A percentile compares a stretch with the other conserved stretches of the same genome.
Evolutionary conservation across 306 rosid genomes (phyloP).

Genomic region (Sophora flavescens): DNA sequence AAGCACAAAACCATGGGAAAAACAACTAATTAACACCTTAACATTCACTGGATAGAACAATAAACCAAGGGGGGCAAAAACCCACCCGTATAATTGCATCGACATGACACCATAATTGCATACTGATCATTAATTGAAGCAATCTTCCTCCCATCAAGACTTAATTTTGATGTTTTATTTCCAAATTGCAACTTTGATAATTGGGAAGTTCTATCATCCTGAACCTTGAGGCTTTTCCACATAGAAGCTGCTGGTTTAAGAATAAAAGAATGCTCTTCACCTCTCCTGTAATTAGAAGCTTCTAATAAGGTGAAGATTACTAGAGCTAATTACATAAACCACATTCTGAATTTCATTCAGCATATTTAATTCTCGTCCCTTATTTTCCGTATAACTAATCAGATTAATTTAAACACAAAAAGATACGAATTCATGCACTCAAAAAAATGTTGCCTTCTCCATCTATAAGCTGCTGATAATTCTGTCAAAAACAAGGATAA

Average conservation of each 20-base stretch:
- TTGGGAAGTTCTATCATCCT: conserved; percentile 62
- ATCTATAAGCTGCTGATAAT: not conserved
- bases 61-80: conserved; percentile 24
- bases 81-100: conserved; percentile 88
- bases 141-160: conserved; percentile 53
- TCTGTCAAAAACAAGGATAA: conserved; percentile 26
- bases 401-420: conserved; percentile 29
- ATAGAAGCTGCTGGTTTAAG: conserved; percentile 77
- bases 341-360: conserved; percentile 12
- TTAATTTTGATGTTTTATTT: conserved; percentile 60
- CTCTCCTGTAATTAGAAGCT: conserved; percentile 75
- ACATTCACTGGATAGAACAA: conserved; percentile 34
- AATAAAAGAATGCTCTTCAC: conserved; percentile 94
- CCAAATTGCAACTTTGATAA: conserved; percentile 56
- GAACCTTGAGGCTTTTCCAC: conserved; percentile 65
- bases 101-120: conserved; percentile 92
- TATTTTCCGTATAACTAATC: conserved; percentile 23
- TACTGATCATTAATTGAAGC: conserved; percentile 64
- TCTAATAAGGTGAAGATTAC: conserved; percentile 43
- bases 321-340: conserved; percentile 21
- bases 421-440: conserved; percentile 21
- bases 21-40: conserved; percentile 39
- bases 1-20: conserved; percentile 34
- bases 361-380: conserved; percentile 15
- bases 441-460: conserved; percentile 15